A percentile compares a stretch with the other conserved stretches of the same genome.
Evolutionary conservation across 805 yeast genomes (phyloP).

Genomic region (Torulaspora microellipsoides): DNA sequence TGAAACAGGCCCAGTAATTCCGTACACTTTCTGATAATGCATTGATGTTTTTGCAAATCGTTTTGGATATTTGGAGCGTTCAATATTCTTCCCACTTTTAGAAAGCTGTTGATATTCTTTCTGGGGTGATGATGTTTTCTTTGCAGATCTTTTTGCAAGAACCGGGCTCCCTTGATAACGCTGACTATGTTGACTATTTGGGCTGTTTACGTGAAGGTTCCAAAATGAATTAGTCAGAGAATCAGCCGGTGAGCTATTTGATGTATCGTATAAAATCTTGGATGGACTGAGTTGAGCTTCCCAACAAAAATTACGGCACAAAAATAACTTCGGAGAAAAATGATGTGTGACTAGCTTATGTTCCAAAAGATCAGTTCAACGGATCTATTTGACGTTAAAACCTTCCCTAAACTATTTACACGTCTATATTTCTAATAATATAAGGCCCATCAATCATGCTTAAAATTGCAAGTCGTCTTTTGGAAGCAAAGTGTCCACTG

Average conservation of each 20-base stretch:
- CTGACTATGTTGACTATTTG: conserved; percentile 2
- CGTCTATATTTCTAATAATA: no score
- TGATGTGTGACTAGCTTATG: no score
- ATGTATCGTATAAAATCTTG: conserved; percentile 6
- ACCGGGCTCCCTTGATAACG: neutral
- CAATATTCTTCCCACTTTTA: no score
- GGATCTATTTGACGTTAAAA: no score
- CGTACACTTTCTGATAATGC: conserved; percentile 34
- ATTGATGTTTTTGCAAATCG: conserved; percentile 8
- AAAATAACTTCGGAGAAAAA: neutral
- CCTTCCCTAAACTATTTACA: no score
- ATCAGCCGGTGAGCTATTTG: conserved; percentile 1
- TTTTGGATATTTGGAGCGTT: neutral
- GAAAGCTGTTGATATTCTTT: conserved; percentile 2
- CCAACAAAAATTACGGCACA: neutral
- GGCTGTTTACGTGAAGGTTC: conserved; percentile 3
- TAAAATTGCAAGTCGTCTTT: no score
- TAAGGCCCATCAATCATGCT: no score
- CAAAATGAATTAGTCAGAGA: conserved; percentile 7
- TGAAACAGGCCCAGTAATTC: conserved; percentile 63
- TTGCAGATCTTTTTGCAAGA: neutral
- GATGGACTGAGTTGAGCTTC: neutral
- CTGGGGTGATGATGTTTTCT: neutral
- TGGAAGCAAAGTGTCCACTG: no score
- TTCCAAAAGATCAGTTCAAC: no score